Base-by-base conservation (phyloP, 179 eudicot species). In the Sideroxylon spinosum region DNA sequence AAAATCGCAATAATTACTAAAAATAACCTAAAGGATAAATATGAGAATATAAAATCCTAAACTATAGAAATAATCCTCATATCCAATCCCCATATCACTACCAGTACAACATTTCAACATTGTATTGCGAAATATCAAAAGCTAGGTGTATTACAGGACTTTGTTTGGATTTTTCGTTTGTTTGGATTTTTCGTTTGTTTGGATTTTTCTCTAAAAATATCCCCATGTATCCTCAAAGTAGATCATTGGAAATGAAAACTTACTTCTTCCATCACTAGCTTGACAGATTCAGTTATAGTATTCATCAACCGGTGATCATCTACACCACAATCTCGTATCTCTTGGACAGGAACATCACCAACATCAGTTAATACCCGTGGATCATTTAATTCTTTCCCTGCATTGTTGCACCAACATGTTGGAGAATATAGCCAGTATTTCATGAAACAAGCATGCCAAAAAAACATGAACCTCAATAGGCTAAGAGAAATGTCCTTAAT, bases 271-370 rank as follows among this genome's bases (percentile, higher is more conserved):
- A 95, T 95, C 49, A 95, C 99, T 32, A 93, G 87, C 87, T 91
- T 95, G 83, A 95, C 99, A 22, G 97, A 95, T 79, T 93, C 94
- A 67, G 87, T 83, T 73, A 95, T 85, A 68, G 91, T 89, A 62
- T 86, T 77, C 99, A 93, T 95, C 88, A 95, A 79, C 78, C 95
- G 88, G 72, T 95, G 97, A 87, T 95, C 99, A 78, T 89, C 95
- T 49, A 95, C 91, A 55, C 92, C 95, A 86, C 98, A 90, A 82
- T 93, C 98, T 86, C 98, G 89, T 65, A 95, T 88, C 87, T 95
- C 98, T 86, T 95, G 98, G 53, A 95, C 86, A 72, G 99, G 98
- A 81, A 95, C 90, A 85, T 95, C 99, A 20, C 99, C 99, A 76
- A 93, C 97, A 85, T 95, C 99, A 23, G 98, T 91, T 61, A 95